Evolutionary conservation across 2,329 filamentous ascomycete species (phyloP).

Genomic region (Stylonectria norvegica): DNA sequence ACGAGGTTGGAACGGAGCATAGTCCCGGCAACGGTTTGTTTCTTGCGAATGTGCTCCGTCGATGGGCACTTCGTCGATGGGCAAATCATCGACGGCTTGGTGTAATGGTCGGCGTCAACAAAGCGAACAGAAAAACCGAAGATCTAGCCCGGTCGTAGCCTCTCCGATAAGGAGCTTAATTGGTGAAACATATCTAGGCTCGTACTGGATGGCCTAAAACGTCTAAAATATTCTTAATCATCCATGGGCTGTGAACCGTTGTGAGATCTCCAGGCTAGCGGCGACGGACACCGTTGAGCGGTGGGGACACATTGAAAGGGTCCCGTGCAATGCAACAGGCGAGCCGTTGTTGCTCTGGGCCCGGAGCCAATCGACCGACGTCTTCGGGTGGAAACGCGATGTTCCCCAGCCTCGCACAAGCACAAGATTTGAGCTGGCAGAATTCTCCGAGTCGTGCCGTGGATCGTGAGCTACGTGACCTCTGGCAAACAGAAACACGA

Average conservation of each 20-base stretch:
- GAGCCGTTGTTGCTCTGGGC: conserved; percentile 2
- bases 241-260: too few species aligned
- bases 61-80: too few species aligned
- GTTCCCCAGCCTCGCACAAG: conserved; percentile 18
- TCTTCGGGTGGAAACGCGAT: conserved; percentile 12
- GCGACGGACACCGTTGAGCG: conserved; percentile 6
- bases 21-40: too few species aligned
- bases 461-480: conserved; percentile 16
- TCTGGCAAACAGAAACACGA: background rate
- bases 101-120: too few species aligned
- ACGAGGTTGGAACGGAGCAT: too few species aligned
- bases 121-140: conserved; percentile 4
- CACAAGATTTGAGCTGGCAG: conserved; percentile 19
- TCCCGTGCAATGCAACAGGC: conserved; percentile 4
- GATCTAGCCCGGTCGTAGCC: conserved; percentile 5
- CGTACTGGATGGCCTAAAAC: too few species aligned
- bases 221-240: too few species aligned
- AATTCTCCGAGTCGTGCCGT: conserved; percentile 26
- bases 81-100: too few species aligned
- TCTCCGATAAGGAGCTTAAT: conserved; percentile 8
- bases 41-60: too few species aligned
- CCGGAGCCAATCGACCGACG: background rate
- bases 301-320: conserved; percentile 8
- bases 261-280: conserved; percentile 3
- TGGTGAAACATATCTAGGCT: too few species aligned